Evolutionary conservation across 2,329 filamentous ascomycete species (phyloP).

Genomic region (Colletotrichum gigasporum): DNA sequence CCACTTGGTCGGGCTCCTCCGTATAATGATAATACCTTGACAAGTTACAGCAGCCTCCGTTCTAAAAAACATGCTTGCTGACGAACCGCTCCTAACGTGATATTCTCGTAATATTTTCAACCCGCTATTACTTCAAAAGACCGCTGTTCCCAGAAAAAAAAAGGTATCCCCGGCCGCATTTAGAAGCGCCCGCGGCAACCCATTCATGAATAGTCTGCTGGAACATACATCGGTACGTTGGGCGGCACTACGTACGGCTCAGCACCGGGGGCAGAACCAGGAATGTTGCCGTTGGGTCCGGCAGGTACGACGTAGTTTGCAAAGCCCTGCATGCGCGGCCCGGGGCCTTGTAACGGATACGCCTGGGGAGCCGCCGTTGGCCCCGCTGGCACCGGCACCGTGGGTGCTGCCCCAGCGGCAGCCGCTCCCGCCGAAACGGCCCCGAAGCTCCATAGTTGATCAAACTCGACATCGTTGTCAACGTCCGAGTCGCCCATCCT

Average conservation of each 20-base stretch:
- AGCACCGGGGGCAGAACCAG: not conserved
- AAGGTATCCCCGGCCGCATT: no score
- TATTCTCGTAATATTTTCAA: no score
- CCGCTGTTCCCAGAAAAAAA: no score
- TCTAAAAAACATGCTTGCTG: no score
- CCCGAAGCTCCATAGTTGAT: constrained; percentile 44
- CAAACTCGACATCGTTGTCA: constrained; percentile 47
- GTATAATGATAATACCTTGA: no score
- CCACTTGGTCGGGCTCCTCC: no score
- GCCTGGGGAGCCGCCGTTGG: not conserved
- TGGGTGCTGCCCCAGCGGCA: not conserved
- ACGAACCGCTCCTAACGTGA: no score
- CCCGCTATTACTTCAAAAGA: no score
- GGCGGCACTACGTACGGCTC: constrained; percentile 2
- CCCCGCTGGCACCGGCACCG: not conserved
- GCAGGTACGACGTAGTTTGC: constrained; percentile 6
- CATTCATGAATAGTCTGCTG: constrained; percentile 28
- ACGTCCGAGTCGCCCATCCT: constrained; percentile 33
- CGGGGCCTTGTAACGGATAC: constrained; percentile 4
- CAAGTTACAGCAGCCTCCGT: no score
- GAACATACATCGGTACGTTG: constrained; percentile 24
- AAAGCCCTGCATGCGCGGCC: constrained; percentile 7
- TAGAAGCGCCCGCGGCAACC: no score
- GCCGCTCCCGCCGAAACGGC: not conserved
- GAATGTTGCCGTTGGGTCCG: constrained; percentile 3